Base-by-base conservation (phyloP, 306 rosid species). In the Glycine latifolia region DNA sequence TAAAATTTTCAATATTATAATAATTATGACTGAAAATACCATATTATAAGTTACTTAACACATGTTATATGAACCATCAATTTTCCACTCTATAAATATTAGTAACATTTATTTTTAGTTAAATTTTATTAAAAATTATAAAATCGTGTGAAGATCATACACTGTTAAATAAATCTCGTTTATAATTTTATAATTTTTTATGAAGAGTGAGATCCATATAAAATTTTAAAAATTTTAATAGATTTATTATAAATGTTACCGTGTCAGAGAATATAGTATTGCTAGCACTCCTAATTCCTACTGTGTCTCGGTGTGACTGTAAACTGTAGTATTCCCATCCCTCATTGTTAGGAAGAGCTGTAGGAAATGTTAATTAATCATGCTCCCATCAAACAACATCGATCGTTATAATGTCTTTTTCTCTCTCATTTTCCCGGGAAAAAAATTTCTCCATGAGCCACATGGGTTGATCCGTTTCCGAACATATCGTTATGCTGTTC, bases 371-470 rank as follows among this genome's bases (percentile, higher is more conserved):
- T 20, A 76, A 70, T 62, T 20, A 76, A 70, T 62, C 6, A 70
- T 82, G 60, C 60, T 68, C 16, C 67, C 65, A 75, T 82, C 77
- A 67, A 82, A 43, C 48, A 66, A 33, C 35, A 6, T 74, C 2
- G 47, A 65, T 81, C 63, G 63, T 82, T 82, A 68, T 46, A 65
- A 75, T 67, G 71, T 75, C 81, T 3, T 62, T 80, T 56, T 71
- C 79, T 53, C 74, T 72, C 84, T 35, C 41, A 35, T 77, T 79
- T 71, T 8, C 83, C 8, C 2, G 43, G 13, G 20, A 80, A 60
- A 33, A 59, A 16, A 37, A 37, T 37, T 62, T 14, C 31, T 8
- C 9, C 17, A 16, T 14, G n/a, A 41, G 15, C 35, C 80, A 74
- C 76, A 74, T 73, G 76, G 68, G 55, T 4, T 65, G 26, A 37